A percentile compares a stretch with the other conserved stretches of the same genome.
Conservation (phyloP, 306 rosid genomes). For the Carpinus fangiana region DNA sequence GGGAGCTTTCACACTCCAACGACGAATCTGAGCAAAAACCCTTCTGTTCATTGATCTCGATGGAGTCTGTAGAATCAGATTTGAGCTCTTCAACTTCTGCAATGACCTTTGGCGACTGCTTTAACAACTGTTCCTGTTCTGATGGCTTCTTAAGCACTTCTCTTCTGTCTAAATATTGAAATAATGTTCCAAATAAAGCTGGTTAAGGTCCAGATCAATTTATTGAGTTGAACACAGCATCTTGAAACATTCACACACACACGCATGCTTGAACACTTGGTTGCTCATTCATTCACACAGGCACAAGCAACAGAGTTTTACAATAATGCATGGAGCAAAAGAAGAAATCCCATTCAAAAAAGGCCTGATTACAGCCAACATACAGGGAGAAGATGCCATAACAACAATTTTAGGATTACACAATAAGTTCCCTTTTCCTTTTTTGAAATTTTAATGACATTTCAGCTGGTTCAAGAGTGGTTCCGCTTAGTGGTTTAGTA, state of each 20-base stretch:
- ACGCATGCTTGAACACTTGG: no score
- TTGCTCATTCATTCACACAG: no score
- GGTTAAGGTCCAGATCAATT: conserved; percentile 54
- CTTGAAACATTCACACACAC: no score
- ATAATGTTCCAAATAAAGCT: conserved; percentile 39
- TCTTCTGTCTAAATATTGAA: conserved; percentile 46
- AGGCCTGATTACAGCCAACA: not conserved
- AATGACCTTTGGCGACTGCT: conserved; percentile 52
- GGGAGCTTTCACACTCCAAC: not conserved
- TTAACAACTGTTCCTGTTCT: conserved; percentile 55
- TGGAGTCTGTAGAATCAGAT: not conserved
- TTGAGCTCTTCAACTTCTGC: conserved; percentile 43
- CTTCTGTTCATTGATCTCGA: not conserved
- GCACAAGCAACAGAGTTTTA: no score
- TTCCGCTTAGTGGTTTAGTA: not conserved
- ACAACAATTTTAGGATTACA: not conserved
- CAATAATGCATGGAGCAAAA: not conserved
- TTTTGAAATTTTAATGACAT: not conserved
- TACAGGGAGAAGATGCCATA: not conserved
- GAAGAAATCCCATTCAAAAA: not conserved
- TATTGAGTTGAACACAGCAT: not conserved
- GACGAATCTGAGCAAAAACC: not conserved
- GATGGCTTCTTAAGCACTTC: conserved; percentile 45
- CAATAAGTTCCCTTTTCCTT: not conserved
- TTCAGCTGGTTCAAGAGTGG: not conserved